phyloP scores from a whole-genome alignment of 768 basidiomycete species.

The Naganishia vaughanmartiniae region DNA sequence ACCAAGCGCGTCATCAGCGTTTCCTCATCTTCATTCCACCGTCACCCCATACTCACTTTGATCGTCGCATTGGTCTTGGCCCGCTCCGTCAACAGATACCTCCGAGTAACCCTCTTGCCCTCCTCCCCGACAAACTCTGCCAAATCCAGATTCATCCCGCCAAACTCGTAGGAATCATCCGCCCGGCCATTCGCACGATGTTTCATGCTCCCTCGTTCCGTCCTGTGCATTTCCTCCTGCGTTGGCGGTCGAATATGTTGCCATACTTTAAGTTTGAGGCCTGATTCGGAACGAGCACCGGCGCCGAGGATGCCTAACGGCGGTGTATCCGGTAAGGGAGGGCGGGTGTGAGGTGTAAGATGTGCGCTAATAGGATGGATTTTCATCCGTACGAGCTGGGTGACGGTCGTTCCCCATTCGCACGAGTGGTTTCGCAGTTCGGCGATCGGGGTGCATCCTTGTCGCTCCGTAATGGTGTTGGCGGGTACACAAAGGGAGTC shows the following conservation, averaged over 20 bases:
- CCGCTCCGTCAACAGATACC: slow-evolving; percentile 30
- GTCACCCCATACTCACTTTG: slow-evolving; percentile 21
- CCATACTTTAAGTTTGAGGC: slow-evolving; percentile 29
- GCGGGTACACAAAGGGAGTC: slow-evolving; percentile 6
- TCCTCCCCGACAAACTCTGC: slow-evolving; percentile 31
- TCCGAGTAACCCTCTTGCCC: slow-evolving; percentile 26
- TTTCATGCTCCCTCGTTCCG: slow-evolving; percentile 12
- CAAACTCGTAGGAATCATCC: slow-evolving; percentile 26
- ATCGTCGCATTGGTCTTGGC: slow-evolving; percentile 34
- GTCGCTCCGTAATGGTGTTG: slow-evolving; percentile 16
- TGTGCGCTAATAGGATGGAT: not conserved
- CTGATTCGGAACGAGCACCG: slow-evolving; percentile 25
- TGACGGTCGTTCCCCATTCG: slow-evolving; percentile 17
- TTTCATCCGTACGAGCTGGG: slow-evolving; percentile 17
- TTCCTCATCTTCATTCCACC: not conserved
- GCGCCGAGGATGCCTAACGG: slow-evolving; percentile 25
- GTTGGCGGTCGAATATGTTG: slow-evolving; percentile 25
- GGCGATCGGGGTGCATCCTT: slow-evolving; percentile 23
- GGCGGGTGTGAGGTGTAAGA: not conserved
- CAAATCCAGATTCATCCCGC: slow-evolving; percentile 29
- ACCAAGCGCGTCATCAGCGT: not conserved
- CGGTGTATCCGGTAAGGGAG: slow-evolving; percentile 4
- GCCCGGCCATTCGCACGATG: slow-evolving; percentile 10
- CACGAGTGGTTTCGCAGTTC: slow-evolving; percentile 12
- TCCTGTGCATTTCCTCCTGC: not conserved